Evolutionary conservation across 257 asterid genomes (phyloP).

Genomic region (Jacaranda mimosifolia): DNA sequence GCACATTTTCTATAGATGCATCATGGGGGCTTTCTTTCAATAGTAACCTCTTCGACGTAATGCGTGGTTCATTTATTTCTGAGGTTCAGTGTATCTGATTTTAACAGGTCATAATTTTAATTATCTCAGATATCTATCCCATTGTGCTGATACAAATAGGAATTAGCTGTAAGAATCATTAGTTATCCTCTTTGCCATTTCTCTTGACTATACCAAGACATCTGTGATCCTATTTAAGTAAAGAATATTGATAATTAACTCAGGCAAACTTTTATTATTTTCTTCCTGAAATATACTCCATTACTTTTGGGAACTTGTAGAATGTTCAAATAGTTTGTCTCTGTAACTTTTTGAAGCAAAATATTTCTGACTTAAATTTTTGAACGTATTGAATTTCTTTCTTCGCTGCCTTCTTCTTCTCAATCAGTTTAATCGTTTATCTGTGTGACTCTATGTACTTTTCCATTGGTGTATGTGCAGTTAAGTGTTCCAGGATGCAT

Average conservation of each 20-base stretch:
- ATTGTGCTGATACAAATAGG: not conserved
- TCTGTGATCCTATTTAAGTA: not conserved
- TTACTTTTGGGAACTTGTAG: conserved; percentile 15
- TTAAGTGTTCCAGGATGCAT: conserved; percentile 70
- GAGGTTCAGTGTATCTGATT: not conserved
- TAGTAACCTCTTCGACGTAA: not conserved
- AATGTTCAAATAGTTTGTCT: not conserved
- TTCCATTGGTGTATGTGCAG: conserved; percentile 48
- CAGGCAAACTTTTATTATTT: not conserved
- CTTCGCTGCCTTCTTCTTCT: not conserved
- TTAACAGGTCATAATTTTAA: not conserved
- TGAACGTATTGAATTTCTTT: conserved; percentile 1
- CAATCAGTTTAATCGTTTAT: not conserved
- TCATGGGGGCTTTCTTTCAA: not conserved
- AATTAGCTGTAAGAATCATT: not conserved
- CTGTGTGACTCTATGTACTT: not conserved
- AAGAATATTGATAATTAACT: not conserved
- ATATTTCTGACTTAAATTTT: not conserved
- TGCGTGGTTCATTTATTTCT: conserved; percentile 6
- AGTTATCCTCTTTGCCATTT: not conserved
- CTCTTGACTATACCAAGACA: not conserved
- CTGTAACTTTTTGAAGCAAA: not conserved
- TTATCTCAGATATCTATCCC: not conserved
- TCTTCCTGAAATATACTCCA: not conserved
- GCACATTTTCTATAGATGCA: not conserved